phyloP scores from a whole-genome alignment of 2,329 filamentous ascomycete species.

The Aspergillus neotritici region DNA sequence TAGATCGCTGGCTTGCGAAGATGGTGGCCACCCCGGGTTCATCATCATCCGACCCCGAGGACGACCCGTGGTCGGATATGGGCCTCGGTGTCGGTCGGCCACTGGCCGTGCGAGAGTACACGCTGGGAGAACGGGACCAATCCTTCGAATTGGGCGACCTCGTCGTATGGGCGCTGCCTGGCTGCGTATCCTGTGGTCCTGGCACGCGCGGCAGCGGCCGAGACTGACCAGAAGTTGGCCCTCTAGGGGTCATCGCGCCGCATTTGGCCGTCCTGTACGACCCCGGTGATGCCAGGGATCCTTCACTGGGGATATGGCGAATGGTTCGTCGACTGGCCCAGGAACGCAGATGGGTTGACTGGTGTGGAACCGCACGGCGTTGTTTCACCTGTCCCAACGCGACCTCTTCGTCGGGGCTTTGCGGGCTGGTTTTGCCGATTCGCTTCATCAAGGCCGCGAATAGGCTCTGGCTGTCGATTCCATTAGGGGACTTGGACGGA shows the following conservation, averaged over 20 bases:
- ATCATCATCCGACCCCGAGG: conserved; percentile 13
- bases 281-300: conserved; percentile 24
- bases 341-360: conserved; percentile 21
- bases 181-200: too few relatives aligned
- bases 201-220: neutral
- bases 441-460: conserved; percentile 42
- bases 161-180: too few relatives aligned
- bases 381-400: conserved; percentile 27
- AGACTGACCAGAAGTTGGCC: conserved; percentile 3
- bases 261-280: conserved; percentile 29
- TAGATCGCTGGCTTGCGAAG: conserved; percentile 24
- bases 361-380: conserved; percentile 26
- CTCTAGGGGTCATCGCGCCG: conserved; percentile 19
- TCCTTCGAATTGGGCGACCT: conserved; percentile 4
- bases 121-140: conserved; percentile 32
- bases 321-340: conserved; percentile 24
- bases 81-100: conserved; percentile 20
- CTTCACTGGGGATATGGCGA: conserved; percentile 27
- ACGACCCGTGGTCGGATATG: neutral
- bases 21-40: conserved; percentile 36
- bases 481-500: conserved; percentile 1
- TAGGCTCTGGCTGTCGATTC: conserved; percentile 36
- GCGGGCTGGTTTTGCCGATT: conserved; percentile 24
- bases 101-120: conserved; percentile 40
- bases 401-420: conserved; percentile 20